phyloP scores from a whole-genome alignment of 2,329 filamentous ascomycete genomes.

The Apiospora malaysiana region DNA sequence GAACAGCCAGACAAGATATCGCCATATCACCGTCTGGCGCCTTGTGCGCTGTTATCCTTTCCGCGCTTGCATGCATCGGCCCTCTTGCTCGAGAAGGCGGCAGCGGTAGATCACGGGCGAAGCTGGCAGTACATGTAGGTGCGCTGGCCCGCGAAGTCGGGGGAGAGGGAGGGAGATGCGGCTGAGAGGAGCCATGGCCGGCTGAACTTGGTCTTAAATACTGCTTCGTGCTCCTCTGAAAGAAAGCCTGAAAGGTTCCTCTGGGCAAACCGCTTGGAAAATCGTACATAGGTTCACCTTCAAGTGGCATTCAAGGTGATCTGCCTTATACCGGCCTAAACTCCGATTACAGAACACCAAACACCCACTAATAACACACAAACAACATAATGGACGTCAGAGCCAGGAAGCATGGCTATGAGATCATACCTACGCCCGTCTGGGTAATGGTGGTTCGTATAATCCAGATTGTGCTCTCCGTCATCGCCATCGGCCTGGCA shows the following conservation, averaged over 20 bases:
- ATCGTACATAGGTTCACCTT: not conserved
- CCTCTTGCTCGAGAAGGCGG: not conserved
- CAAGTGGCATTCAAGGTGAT: not conserved
- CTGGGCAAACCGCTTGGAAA: not conserved
- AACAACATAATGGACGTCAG: slow-evolving; percentile 24
- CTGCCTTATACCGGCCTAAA: not conserved
- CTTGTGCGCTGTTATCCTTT: not conserved
- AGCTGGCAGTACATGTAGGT: not conserved
- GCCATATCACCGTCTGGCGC: not conserved
- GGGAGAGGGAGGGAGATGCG: not conserved
- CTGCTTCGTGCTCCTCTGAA: not conserved
- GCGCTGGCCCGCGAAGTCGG: not conserved
- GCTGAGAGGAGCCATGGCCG: not conserved
- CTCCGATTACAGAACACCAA: not conserved
- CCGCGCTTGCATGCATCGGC: not conserved
- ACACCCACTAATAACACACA: not conserved
- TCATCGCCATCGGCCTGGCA: slow-evolving; percentile 51
- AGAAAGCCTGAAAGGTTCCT: not conserved
- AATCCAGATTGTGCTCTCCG: slow-evolving; percentile 47
- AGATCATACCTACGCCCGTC: slow-evolving; percentile 47
- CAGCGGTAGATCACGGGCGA: not conserved
- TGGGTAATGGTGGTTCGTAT: slow-evolving; percentile 51
- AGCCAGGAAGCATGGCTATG: slow-evolving; percentile 32
- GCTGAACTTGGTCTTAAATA: not conserved
- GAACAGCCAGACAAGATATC: not conserved